Percentiles rank a stretch among this genome's conserved stretches.
phyloP scores from a whole-genome alignment of 441 rosid genomes.

The Croton laevigatus region DNA sequence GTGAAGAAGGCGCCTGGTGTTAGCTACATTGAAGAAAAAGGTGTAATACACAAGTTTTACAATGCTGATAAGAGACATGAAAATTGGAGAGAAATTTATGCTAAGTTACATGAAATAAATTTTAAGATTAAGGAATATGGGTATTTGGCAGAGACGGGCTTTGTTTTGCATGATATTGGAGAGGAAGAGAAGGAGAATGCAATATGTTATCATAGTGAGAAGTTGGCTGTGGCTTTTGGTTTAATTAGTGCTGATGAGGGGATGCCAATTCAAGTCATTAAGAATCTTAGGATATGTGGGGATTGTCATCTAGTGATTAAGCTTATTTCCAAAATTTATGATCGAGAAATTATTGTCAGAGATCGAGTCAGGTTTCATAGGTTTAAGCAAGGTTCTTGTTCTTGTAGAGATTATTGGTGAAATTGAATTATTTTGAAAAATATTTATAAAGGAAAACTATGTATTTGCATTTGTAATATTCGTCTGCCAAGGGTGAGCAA shows the following conservation, averaged over 20 bases:
- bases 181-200: constrained; percentile 88
- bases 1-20: constrained; percentile 75
- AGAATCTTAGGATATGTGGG: constrained; percentile 82
- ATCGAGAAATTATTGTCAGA: constrained; percentile 70
- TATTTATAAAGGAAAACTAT: too few species aligned
- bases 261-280: constrained; percentile 63
- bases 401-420: constrained; percentile 86
- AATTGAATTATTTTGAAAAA: not conserved
- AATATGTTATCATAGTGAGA: constrained; percentile 74
- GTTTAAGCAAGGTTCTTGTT: constrained; percentile 68
- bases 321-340: constrained; percentile 60
- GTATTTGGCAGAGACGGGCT: constrained; percentile 65
- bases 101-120: constrained; percentile 62
- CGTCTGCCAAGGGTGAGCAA: too few species aligned
- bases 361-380: constrained; percentile 77
- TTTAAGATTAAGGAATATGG: constrained; percentile 66
- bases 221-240: constrained; percentile 82
- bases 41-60: constrained; percentile 62
- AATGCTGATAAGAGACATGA: constrained; percentile 62
- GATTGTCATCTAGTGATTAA: constrained; percentile 79
- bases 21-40: constrained; percentile 69
- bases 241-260: constrained; percentile 48
- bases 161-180: constrained; percentile 80
- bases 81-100: constrained; percentile 54
- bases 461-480: too few species aligned